Base-by-base conservation (phyloP, 768 basidiomycete species). In the Pleurotus platypus region DNA sequence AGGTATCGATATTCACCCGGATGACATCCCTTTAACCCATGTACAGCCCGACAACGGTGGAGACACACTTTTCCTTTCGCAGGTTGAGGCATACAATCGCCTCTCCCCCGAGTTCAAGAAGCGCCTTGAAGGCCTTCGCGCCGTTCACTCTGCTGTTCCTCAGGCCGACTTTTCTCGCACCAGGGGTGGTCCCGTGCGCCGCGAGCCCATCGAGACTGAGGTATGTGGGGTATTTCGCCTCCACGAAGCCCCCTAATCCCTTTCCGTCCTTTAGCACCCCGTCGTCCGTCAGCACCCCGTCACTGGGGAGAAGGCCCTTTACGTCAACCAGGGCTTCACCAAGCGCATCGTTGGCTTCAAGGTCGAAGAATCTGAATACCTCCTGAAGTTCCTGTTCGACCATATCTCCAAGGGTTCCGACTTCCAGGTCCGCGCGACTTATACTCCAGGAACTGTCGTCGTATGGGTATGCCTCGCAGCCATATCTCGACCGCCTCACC, bases 281-380 rank as follows among this genome's bases (percentile, higher is more conserved):
- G 54, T 83, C 61, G 82, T 85, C 57, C 78, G 84, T 57, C 69
- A 73, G 12, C 84, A 85, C 65, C 85, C 84, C 15, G 80, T 78
- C 1, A 86, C 85, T 0, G 82, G 82, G n/a, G 79, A 84, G 64
- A 84, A 85, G 68, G 80, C 79, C 1, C 70, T 86, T 16, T 83
- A 81, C 63, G 70, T 85, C 68, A 84, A 84, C 68, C 75, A 73
- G 54, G 79, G 77, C 27, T 83, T 83, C 72, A 82, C 82, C 2
- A 67, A 69, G 27, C 73, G 71, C 60, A 83, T 84, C 64, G 80
- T 83, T 45, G 82, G 83, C 4, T 82, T 73, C 71, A 80, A 78
- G 58, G 45, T 70, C 8, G 81, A 84, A 60, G 83, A 83, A 63
- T 82, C 80, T 20, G 80, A 83, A 45, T 77, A 74, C 59, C 70